Percentiles rank a stretch among this genome's conserved stretches.
Evolutionary conservation across 2,329 filamentous ascomycete genomes (phyloP).

Genomic region (Allantophomopsis lycopodina): DNA sequence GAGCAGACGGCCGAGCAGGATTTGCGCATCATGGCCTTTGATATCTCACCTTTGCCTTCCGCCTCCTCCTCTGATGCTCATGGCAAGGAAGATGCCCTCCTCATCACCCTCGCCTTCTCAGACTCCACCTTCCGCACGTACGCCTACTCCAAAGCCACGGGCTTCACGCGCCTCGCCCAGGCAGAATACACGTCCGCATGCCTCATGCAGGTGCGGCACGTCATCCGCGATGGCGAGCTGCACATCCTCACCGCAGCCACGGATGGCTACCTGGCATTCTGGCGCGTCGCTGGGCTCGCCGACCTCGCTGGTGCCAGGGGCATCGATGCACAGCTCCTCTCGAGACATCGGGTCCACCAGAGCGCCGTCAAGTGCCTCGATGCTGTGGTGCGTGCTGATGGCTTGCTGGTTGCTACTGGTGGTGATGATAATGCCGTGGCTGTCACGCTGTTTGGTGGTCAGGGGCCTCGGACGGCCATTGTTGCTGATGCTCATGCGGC

Average conservation of each 20-base stretch:
- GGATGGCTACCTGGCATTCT: conserved; percentile 62
- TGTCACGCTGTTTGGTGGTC: conserved; percentile 28
- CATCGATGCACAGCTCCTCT: conserved; percentile 2
- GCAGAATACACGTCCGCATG: conserved; percentile 60
- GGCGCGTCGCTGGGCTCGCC: conserved; percentile 19
- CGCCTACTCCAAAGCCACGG: conserved; percentile 21
- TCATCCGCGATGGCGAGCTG: conserved; percentile 26
- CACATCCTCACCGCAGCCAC: conserved; percentile 54
- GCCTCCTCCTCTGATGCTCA: conserved; percentile 28
- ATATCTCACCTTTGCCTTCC: conserved; percentile 59
- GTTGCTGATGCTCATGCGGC: conserved; percentile 54
- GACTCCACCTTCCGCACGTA: conserved; percentile 66
- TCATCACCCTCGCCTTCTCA: conserved; percentile 64
- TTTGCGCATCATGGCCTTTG: conserved; percentile 71
- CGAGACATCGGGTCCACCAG: conserved; percentile 50
- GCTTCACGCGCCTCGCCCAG: conserved; percentile 34
- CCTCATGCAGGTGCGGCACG: conserved; percentile 46
- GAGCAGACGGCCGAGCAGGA: conserved; percentile 42
- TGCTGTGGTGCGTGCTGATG: conserved; percentile 22
- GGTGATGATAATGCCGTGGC: conserved; percentile 81
- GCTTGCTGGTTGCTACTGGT: conserved; percentile 45
- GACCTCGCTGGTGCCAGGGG: neutral
- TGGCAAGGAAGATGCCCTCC: conserved; percentile 22
- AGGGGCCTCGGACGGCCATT: conserved; percentile 14
- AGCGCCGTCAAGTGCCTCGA: conserved; percentile 62